These are phyloP conservation scores for Suillus tomentosus DNA, from an alignment of 768 basidiomycete genomes.

Conservation along the genomic window DNA sequence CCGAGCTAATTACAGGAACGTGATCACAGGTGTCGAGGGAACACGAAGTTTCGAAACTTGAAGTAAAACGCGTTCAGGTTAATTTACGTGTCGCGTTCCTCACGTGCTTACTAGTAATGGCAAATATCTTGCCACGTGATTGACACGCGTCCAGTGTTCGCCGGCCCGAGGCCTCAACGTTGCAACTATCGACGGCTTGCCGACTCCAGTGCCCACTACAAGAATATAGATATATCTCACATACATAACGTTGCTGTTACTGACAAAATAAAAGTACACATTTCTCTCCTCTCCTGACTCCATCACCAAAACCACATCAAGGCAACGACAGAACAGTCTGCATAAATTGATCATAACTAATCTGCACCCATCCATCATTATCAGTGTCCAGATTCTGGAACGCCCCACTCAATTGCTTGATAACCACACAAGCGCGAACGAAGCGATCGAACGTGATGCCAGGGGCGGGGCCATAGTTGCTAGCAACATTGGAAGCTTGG, in stretches of 20 bases:
- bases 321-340: constrained; percentile 48
- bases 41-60: background rate
- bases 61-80: background rate
- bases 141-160: too few species aligned
- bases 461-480: constrained; percentile 36
- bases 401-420: constrained; percentile 75
- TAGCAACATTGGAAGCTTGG: constrained; percentile 51
- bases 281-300: background rate
- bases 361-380: constrained; percentile 52
- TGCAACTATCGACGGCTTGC: too few species aligned
- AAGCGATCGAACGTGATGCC: constrained; percentile 88
- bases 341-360: constrained; percentile 60
- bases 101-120: background rate
- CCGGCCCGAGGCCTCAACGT: too few species aligned
- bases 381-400: constrained; percentile 70
- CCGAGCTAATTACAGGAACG: background rate
- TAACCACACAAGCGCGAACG: constrained; percentile 81
- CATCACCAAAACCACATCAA: constrained; percentile 26
- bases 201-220: background rate
- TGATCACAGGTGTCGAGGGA: background rate
- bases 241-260: background rate
- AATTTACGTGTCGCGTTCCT: background rate
- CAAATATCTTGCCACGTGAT: too few species aligned
- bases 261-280: background rate
- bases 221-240: background rate